Evolutionary conservation across 352 stramenopile species (phyloP), one percentile per base, ranked within the genome.

Genomic region (Peronosclerospora sorghi): DNA sequence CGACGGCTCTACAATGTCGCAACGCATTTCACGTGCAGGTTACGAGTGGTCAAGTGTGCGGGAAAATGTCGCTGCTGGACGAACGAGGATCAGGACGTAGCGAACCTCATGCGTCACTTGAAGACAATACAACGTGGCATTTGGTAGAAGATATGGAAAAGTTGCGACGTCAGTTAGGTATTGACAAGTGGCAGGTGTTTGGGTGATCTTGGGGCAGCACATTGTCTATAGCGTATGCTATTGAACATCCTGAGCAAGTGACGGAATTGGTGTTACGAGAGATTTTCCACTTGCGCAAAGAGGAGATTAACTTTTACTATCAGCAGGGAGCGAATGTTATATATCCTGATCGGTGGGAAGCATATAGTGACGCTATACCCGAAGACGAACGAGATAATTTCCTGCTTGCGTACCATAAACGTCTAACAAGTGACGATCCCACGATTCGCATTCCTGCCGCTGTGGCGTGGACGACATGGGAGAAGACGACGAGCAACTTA

Each of bases 151-250:
- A 98, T 69, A 95, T 96, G 60, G 91, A 98, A 63, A 76, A 69
- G 24, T 63, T 98, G 29, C 66, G 89, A 5, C 54, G 75, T 7
- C 63, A 95, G 21, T 68, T 97, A 8, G 17, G 65, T 2, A 83
- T 97, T 47, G 77, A 96, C 14, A 75, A 81, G 35, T 98, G 87
- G 87, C 81, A 93, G 46, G 83, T 98, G 19, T 91, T 97, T 44
- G 94, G 94, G 8, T 91, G 94, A 32, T 96, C 81, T 1, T 98
- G 94, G 94, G 94, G 94, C 17, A 94, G 76, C 41, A 97, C 90
- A 0, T 50, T 98, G 41, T 86, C 86, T 4, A 77, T 96, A 48
- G 68, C 90, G 19, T 98, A 98, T 60, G 87, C 91, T 23, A 78
- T 91, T 45, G 77, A 47, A 24, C 86, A 96, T 71, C 86, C 94